These are phyloP conservation scores for Diaporthe vaccinii DNA, from an alignment of 2,329 filamentous ascomycete genomes.

Conservation along the genomic window DNA sequence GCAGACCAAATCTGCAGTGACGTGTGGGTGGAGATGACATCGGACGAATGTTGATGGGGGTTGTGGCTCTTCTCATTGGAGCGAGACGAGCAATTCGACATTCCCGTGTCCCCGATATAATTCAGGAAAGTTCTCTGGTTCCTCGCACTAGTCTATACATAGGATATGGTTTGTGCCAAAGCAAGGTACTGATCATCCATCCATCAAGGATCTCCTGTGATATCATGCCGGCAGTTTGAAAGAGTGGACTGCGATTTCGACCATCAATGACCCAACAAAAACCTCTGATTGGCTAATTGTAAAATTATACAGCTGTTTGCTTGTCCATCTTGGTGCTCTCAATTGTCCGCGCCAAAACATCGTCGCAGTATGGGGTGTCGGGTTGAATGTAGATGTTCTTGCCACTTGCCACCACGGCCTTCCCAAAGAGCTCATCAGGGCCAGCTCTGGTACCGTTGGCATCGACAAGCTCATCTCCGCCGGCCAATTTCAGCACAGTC, in stretches of 20 bases:
- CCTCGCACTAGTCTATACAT: not conserved
- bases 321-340: constrained; percentile 14
- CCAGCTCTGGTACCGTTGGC: constrained; percentile 18
- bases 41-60: no score
- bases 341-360: constrained; percentile 15
- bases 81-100: not conserved
- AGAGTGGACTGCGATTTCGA: not conserved
- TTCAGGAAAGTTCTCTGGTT: no score
- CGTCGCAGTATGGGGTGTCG: constrained; percentile 24
- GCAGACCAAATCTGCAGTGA: not conserved
- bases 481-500: constrained; percentile 29
- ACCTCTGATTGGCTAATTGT: not conserved
- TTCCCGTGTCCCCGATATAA: no score
- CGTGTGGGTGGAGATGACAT: not conserved
- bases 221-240: not conserved
- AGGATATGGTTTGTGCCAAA: not conserved
- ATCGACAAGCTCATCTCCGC: constrained; percentile 33
- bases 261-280: not conserved
- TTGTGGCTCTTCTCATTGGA: not conserved
- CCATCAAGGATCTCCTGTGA: not conserved
- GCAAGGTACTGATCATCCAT: not conserved
- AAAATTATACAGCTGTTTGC: not conserved
- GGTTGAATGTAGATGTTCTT: constrained; percentile 33
- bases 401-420: constrained; percentile 33
- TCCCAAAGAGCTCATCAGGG: constrained; percentile 23